A percentile compares a stretch with the other conserved stretches of the same genome.
phyloP scores from a whole-genome alignment of 1,284 basidiomycete species.

The Flammula alnicola region DNA sequence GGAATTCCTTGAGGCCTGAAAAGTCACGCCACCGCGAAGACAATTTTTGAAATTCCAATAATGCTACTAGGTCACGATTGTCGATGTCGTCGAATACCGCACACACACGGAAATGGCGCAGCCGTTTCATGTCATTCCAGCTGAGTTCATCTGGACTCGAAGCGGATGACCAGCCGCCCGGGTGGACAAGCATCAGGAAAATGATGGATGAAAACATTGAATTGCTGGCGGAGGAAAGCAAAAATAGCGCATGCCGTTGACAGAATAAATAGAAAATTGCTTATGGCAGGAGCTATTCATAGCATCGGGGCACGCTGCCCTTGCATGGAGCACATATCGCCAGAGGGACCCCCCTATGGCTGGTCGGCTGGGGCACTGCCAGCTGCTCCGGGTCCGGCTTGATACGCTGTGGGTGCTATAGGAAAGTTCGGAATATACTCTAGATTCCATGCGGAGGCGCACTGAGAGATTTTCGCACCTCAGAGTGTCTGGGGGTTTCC shows the following conservation, averaged over 20 bases:
- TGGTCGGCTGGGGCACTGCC: background rate
- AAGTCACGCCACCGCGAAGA: too few species aligned
- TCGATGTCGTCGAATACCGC: background rate
- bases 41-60: too few species aligned
- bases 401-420: too few species aligned
- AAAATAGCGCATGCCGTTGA: background rate
- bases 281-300: background rate
- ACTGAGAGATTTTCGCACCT: background rate
- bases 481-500: background rate
- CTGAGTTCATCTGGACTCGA: conserved; percentile 1
- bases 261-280: background rate
- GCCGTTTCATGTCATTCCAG: background rate
- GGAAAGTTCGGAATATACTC: too few species aligned
- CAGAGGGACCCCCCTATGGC: background rate
- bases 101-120: background rate
- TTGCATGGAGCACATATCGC: background rate
- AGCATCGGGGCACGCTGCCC: background rate
- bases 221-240: background rate
- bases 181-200: too few species aligned
- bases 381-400: too few species aligned
- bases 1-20: too few species aligned
- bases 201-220: background rate
- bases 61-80: background rate
- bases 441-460: too few species aligned
- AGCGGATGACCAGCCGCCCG: background rate